These are phyloP conservation scores for Sicyos baderoa DNA, from an alignment of 306 rosid species.

Conservation along the genomic window DNA sequence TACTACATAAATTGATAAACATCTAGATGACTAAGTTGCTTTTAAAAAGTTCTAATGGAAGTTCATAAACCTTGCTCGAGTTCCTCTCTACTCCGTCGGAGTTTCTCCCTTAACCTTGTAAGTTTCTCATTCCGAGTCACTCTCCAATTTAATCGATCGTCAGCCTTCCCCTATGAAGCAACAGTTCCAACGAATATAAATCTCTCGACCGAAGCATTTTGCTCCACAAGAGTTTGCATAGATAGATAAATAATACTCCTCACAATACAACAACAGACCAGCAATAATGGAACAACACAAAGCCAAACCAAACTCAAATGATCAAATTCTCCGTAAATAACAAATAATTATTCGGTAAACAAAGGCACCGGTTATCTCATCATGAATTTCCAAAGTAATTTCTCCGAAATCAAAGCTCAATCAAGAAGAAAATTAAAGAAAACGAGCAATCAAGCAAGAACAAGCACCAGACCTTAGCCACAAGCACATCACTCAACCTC, in stretches of 20 bases:
- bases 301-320: background rate
- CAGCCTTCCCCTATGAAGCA: slow-evolving; percentile 65
- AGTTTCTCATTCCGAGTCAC: slow-evolving; percentile 75
- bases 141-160: slow-evolving; percentile 79
- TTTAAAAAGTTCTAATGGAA: slow-evolving; percentile 3
- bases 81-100: slow-evolving; percentile 39
- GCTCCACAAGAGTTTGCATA: background rate
- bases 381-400: background rate
- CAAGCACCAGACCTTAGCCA: slow-evolving; percentile 57
- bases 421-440: slow-evolving; percentile 8
- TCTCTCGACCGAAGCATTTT: background rate
- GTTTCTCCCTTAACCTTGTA: slow-evolving; percentile 65
- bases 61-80: slow-evolving; percentile 50
- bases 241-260: slow-evolving; percentile 5
- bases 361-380: background rate
- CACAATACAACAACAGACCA: background rate
- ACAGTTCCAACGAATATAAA: background rate
- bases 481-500: slow-evolving; percentile 62
- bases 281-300: slow-evolving; percentile 11
- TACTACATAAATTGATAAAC: background rate
- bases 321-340: background rate
- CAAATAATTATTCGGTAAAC: background rate
- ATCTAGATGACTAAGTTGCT: background rate
- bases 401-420: background rate
- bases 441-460: slow-evolving; percentile 13